Evolutionary conservation across 805 yeast species (phyloP).

Genomic region (Cyberlindnera mrakii): DNA sequence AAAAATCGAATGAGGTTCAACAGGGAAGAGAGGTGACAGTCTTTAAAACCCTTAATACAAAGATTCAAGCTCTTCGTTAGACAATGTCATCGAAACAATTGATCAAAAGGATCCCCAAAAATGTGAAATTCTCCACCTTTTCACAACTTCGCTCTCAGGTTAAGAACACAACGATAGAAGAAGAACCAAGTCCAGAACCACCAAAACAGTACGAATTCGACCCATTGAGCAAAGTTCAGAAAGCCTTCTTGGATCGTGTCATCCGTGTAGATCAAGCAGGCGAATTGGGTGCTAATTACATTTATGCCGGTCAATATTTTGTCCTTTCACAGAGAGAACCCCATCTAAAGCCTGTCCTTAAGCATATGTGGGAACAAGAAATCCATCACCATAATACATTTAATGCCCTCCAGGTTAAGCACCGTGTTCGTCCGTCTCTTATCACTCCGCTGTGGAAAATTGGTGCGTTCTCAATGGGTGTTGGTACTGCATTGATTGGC

Average conservation of each 20-base stretch:
- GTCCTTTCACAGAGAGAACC: slow-evolving; percentile 70
- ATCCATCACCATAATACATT: slow-evolving; percentile 85
- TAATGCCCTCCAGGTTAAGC: slow-evolving; percentile 63
- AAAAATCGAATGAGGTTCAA: background rate
- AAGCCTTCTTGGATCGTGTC: slow-evolving; percentile 64
- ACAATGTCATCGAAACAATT: slow-evolving; percentile 3
- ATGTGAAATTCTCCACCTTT: slow-evolving; percentile 18
- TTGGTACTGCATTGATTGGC: slow-evolving; percentile 77
- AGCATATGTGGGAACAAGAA: slow-evolving; percentile 99
- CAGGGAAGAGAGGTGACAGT: too few species aligned
- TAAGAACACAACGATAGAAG: background rate
- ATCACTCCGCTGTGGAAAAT: slow-evolving; percentile 90
- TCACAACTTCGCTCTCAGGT: slow-evolving; percentile 18
- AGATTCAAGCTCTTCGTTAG: too few species aligned
- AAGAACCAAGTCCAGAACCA: background rate
- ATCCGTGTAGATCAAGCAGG: slow-evolving; percentile 98
- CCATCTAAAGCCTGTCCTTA: slow-evolving; percentile 67
- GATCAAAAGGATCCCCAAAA: slow-evolving; percentile 8
- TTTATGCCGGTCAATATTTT: slow-evolving; percentile 84
- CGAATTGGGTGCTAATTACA: slow-evolving; percentile 91
- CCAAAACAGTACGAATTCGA: slow-evolving; percentile 5
- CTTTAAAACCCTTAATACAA: too few species aligned
- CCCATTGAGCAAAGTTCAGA: slow-evolving; percentile 44
- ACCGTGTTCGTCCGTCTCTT: slow-evolving; percentile 86
- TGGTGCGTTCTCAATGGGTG: slow-evolving; percentile 86